Percentiles rank a stretch among this genome's conserved stretches.
phyloP scores from a whole-genome alignment of 805 yeast genomes.

The Pichia exigua region DNA sequence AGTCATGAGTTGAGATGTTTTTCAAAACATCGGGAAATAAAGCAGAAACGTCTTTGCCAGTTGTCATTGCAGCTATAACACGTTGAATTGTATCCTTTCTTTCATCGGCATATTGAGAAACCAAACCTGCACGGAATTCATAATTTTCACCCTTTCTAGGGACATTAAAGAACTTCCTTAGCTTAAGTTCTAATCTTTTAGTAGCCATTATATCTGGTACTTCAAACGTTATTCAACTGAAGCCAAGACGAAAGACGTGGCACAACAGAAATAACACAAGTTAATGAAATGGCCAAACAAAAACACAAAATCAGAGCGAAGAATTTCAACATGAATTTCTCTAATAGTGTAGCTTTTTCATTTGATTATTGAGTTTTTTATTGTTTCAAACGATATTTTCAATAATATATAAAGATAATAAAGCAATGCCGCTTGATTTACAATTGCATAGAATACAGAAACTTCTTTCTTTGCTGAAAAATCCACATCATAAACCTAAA shows the following conservation, averaged over 20 bases:
- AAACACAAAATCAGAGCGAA: not conserved
- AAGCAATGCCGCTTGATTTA: constrained; percentile 45
- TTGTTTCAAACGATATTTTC: too few relatives aligned
- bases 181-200: constrained; percentile 38
- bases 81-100: constrained; percentile 95
- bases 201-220: constrained; percentile 8
- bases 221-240: not conserved
- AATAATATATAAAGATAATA: too few relatives aligned
- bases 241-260: not conserved
- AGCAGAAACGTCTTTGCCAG: constrained; percentile 92
- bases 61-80: constrained; percentile 96
- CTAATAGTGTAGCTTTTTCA: too few relatives aligned
- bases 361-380: too few relatives aligned
- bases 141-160: constrained; percentile 73
- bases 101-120: constrained; percentile 90
- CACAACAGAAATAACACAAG: not conserved
- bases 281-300: not conserved
- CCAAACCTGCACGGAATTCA: constrained; percentile 84
- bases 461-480: constrained; percentile 46
- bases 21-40: constrained; percentile 93
- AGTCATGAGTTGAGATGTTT: constrained; percentile 92
- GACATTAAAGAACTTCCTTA: constrained; percentile 48
- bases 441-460: constrained; percentile 45
- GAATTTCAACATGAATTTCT: not conserved
- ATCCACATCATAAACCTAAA: constrained; percentile 48